Evolutionary conservation across 2,329 filamentous ascomycete species (phyloP), one percentile per base, ranked within the genome.

Genomic region (Elsinoe fawcettii): DNA sequence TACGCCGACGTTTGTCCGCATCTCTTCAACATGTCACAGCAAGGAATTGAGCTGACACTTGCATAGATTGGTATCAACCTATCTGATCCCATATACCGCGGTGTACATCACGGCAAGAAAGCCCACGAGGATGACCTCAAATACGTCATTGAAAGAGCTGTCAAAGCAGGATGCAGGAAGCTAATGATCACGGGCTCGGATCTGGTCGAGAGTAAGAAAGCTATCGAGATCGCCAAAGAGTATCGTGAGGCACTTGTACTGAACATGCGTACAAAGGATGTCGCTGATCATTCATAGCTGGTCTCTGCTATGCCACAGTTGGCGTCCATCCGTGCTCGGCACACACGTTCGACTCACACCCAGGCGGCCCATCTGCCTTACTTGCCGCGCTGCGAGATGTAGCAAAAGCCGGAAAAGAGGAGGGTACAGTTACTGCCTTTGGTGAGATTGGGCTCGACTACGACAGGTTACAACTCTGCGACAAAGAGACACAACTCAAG

Each of bases 391-490:
- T 97, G n/a, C 78, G 78, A 44, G 67, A 74, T 5, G 75, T 96
- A 2, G 82, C 91, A 3, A 67, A 79, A 1, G 73, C 82, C 34
- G 80, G 83, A 1, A 82, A 82, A 63, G 69, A 71, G 51, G 69
- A 70, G 9, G 79, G 81, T 0, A 78, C 88, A 39, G 85, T 89
- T 1, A 80, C 82, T 5, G 92, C 93, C 5, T 90, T 96, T 69
- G 93, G 93, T 51, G 93, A 99, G 72, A 90, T 99, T 61, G 93
- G 93, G 1, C 85, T 99, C 3, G 93, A 99, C 73, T 99, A 97
- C 69, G 93, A 99, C 73, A 84, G 93, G 1, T 75, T 99, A 34
- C 87, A 89, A 65, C 85, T 91, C 66, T 90, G 88, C 66, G 82
- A 85, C 37, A 88, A 85, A 66, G 84, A 85, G 22, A 81, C 86